Percentiles rank a stretch among this genome's conserved stretches.
Evolutionary conservation across 371 early-diverging fungal genomes (phyloP).

Genomic region (Rhizopus arrhizus): DNA sequence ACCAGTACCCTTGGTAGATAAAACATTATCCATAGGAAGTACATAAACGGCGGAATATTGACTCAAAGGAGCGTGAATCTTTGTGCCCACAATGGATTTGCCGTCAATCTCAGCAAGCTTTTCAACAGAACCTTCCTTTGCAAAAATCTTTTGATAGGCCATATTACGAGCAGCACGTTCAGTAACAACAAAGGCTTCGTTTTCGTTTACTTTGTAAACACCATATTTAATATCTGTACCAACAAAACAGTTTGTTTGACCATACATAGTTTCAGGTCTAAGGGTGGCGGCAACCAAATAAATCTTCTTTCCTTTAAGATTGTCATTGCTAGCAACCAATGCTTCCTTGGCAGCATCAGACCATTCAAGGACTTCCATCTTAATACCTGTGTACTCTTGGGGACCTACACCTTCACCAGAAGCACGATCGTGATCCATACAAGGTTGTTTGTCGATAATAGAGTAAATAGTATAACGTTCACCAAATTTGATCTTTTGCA

Average conservation of each 20-base stretch:
- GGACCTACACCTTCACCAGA: constrained; percentile 98
- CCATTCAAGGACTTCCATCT: constrained; percentile 82
- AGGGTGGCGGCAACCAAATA: constrained; percentile 97
- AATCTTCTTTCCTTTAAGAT: constrained; percentile 73
- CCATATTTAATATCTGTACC: constrained; percentile 92
- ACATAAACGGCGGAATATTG: constrained; percentile 82
- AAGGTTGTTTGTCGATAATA: constrained; percentile 96
- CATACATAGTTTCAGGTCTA: constrained; percentile 99
- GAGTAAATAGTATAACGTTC: constrained; percentile 99
- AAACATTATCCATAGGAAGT: constrained; percentile 95
- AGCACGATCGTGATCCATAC: constrained; percentile 99
- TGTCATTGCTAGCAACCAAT: constrained; percentile 50
- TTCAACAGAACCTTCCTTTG: constrained; percentile 32
- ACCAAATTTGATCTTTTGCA: constrained; percentile 95
- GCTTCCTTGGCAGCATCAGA: constrained; percentile 57
- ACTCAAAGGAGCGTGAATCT: constrained; percentile 89
- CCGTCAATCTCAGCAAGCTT: constrained; percentile 84
- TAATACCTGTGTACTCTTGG: constrained; percentile 94
- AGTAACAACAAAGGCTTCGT: constrained; percentile 87
- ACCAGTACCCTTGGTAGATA: constrained; percentile 96
- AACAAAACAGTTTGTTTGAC: constrained; percentile 97
- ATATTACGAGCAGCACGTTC: constrained; percentile 96
- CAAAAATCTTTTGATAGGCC: constrained; percentile 88
- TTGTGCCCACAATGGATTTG: constrained; percentile 82
- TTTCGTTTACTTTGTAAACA: constrained; percentile 73